A percentile compares a stretch with the other conserved stretches of the same genome.
Conservation (phyloP, 2,329 filamentous ascomycete species). For the Ophiostoma ulmi region DNA sequence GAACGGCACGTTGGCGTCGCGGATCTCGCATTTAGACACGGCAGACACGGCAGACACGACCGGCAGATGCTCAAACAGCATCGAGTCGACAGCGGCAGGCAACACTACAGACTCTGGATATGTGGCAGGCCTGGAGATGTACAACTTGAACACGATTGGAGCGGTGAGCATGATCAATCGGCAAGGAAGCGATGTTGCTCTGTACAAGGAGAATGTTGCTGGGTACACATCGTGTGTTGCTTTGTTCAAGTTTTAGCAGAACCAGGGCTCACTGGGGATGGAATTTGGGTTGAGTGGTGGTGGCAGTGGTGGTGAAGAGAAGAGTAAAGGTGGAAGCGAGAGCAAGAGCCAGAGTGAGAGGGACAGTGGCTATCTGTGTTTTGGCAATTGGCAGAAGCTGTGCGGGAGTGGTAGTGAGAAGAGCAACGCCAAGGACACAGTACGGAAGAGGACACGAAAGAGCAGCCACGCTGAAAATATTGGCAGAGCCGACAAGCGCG, state of each 20-base stretch:
- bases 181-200: slow-evolving; percentile 26
- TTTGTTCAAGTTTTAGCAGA: slow-evolving; percentile 28
- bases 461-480: not conserved
- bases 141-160: slow-evolving; percentile 46
- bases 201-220: slow-evolving; percentile 27
- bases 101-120: not conserved
- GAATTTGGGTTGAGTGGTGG: not conserved
- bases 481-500: not conserved
- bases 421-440: not conserved
- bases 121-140: slow-evolving; percentile 33
- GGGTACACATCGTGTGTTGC: slow-evolving; percentile 30
- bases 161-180: slow-evolving; percentile 27
- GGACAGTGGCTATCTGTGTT: slow-evolving; percentile 21
- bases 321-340: not conserved
- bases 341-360: not conserved
- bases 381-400: slow-evolving; percentile 23
- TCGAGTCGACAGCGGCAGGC: not conserved
- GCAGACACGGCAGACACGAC: not conserved
- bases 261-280: slow-evolving; percentile 20
- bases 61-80: not conserved
- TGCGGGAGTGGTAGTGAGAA: not conserved
- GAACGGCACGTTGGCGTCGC: not conserved
- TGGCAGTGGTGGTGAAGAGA: not conserved
- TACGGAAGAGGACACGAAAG: not conserved
- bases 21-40: not conserved